Percentiles rank a stretch among this genome's conserved stretches.
These are phyloP conservation scores for Cardamine occulta DNA, from an alignment of 345 rosid genomes.

Conservation along the genomic window DNA sequence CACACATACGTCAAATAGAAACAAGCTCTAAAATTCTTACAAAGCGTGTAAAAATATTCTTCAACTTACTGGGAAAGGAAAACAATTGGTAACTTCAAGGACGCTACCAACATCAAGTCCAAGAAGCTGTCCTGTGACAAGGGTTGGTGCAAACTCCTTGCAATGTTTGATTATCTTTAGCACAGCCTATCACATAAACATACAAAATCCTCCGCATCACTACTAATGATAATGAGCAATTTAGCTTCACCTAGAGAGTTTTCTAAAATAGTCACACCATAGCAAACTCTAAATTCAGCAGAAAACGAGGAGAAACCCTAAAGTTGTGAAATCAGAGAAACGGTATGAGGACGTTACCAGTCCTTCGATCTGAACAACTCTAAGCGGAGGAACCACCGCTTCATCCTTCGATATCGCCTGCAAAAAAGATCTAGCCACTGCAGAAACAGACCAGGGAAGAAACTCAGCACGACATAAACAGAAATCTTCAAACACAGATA, in stretches of 20 bases:
- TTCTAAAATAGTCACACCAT: not conserved
- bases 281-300: not conserved
- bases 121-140: conserved; percentile 98
- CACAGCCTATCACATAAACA: conserved; percentile 58
- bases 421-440: conserved; percentile 74
- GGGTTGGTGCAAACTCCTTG: conserved; percentile 92
- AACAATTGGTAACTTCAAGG: conserved; percentile 98
- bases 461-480: not conserved
- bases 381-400: conserved; percentile 78
- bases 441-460: conserved; percentile 20
- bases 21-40: not conserved
- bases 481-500: conserved; percentile 5
- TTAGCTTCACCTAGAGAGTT: not conserved
- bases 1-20: not conserved
- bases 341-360: conserved; percentile 50
- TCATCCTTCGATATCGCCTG: conserved; percentile 89
- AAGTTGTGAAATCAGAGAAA: not conserved
- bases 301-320: not conserved
- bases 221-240: not conserved
- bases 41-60: not conserved
- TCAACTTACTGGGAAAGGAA: conserved; percentile 88
- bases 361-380: conserved; percentile 99
- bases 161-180: conserved; percentile 96
- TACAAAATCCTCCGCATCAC: not conserved
- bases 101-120: conserved; percentile 98